phyloP scores from a whole-genome alignment of 208 protist genomes.

The Acanthamoeba royreba region DNA sequence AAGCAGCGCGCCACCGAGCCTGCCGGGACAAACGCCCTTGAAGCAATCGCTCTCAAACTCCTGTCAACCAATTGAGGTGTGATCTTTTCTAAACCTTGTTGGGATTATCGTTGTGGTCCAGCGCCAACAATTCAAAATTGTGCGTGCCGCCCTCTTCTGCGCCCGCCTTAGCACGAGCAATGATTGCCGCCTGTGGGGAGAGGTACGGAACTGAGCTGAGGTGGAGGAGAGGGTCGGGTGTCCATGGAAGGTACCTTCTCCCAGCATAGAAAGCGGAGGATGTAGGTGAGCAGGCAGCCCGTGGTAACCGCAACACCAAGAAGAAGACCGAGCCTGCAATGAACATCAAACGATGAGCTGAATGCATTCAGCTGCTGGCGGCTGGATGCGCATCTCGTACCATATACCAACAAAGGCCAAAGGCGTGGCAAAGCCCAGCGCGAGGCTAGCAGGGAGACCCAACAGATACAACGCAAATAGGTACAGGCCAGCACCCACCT shows the following conservation, averaged over 20 bases:
- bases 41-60: background rate
- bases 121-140: too few species aligned
- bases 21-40: background rate
- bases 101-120: too few species aligned
- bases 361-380: background rate
- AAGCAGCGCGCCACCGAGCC: background rate
- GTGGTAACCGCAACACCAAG: background rate
- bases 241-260: background rate
- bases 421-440: background rate
- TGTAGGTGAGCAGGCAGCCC: background rate
- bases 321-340: background rate
- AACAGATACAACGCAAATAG: background rate
- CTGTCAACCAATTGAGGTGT: background rate
- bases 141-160: too few species aligned
- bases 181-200: too few species aligned
- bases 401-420: conserved; percentile 17
- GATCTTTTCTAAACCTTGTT: too few species aligned
- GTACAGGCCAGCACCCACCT: background rate
- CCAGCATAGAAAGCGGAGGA: background rate
- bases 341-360: background rate
- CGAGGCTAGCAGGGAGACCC: background rate
- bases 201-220: too few species aligned
- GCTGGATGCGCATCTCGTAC: background rate
- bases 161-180: too few species aligned
- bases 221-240: too few species aligned